Conservation (phyloP, 164 flowering plant species). For the Dillenia suffruticosa region DNA sequence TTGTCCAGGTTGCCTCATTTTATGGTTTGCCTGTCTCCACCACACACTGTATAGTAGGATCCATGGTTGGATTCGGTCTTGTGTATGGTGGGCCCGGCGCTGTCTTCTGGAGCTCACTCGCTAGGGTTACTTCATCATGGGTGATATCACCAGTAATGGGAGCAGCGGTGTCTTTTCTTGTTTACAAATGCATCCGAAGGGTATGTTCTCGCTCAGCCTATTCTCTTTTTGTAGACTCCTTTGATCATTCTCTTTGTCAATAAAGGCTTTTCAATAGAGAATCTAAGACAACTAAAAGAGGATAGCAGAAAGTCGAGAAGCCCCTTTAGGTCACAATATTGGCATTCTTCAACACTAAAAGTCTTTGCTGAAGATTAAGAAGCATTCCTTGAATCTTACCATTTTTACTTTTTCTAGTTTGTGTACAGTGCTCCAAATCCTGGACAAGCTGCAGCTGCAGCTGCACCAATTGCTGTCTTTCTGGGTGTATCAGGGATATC, state of each 20-base stretch:
- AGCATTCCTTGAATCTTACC: constrained; percentile 11
- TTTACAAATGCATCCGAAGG: constrained; percentile 97
- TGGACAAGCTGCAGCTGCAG: constrained; percentile 93
- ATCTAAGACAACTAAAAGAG: neutral
- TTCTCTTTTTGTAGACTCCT: too few species aligned
- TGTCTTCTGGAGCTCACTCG: constrained; percentile 96
- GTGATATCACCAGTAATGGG: constrained; percentile 89
- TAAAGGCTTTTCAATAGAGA: too few species aligned
- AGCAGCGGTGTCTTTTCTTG: constrained; percentile 87
- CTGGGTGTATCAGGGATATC: constrained; percentile 80
- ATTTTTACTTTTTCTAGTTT: constrained; percentile 50
- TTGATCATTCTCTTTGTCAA: too few species aligned
- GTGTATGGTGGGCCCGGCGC: constrained; percentile 88
- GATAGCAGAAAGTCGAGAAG: neutral
- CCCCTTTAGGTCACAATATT: neutral
- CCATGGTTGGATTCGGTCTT: constrained; percentile 98
- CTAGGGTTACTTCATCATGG: constrained; percentile 92
- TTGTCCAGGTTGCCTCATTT: constrained; percentile 79
- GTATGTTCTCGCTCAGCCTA: constrained; percentile 37
- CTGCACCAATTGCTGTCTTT: constrained; percentile 91
- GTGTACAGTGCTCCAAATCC: constrained; percentile 98
- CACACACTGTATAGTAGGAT: constrained; percentile 98
- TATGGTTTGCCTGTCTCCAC: constrained; percentile 99
- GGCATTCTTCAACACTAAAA: neutral
- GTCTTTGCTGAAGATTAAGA: neutral